Base-by-base conservation (phyloP, 768 basidiomycete species). In the Pulveroboletus sp. region DNA sequence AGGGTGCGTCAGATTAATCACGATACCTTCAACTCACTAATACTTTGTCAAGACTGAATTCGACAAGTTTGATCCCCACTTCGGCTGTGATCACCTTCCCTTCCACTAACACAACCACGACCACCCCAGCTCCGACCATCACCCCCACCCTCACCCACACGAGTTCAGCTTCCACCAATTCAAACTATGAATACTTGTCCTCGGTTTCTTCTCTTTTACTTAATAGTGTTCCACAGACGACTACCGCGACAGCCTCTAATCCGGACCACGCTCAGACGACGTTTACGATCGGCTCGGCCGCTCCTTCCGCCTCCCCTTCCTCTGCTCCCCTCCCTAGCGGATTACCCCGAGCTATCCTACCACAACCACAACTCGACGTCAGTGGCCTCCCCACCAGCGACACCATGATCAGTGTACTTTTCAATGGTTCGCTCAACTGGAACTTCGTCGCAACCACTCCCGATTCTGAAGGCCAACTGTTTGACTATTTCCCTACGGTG, bases 381-480 rank as follows among this genome's bases (percentile, higher is more conserved):
- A 57, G 54, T 19, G 70, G 67, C 52, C 49, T 79, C 38, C 60
- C 68, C 26, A 46, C 38, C 13, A 74, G 66, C 0, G 77, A 71
- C 50, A 72, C 75, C 11, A 51, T 83, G 51, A 79, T 92, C 64
- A 85, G 77, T 44, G 58, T 94, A 34, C 59, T 89, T 53, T 86
- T 91, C 66, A 75, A 81, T 5, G 59, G 50, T 2, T 68, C 65
- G 20, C 71, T 93, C 51, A 77, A 76, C 49, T 94, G 92, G 92
- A 17, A 57, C 0, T 89, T 83, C 56, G 86, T 93, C 5, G 79
- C 82, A 34, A 55, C 56, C 13, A 81, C 73, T 51, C 50, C 68
- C 8, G 72, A 83, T 47, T 77, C 87, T 1, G 74, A 80, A 3
- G 83, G 77, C 41, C 90, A 97, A 70, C 75, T 98, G 36, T 89